Percentiles rank a stretch among this genome's conserved stretches.
phyloP scores from a whole-genome alignment of 1,284 basidiomycete species.

The Cryptococcus wingfieldii region DNA sequence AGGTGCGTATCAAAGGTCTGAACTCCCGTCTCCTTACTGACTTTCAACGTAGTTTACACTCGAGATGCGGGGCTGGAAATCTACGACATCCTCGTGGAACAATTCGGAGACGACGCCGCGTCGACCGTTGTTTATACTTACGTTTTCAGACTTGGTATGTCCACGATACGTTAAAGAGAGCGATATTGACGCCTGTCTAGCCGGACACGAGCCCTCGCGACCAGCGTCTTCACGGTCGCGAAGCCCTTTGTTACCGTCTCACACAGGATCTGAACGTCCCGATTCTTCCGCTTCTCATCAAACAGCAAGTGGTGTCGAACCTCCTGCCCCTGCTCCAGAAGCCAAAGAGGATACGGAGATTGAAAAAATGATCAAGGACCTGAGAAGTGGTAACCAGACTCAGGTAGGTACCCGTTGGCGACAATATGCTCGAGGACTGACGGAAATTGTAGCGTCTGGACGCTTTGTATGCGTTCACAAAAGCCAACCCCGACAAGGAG shows the following conservation, averaged over 20 bases:
- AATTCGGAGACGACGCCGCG: conserved; percentile 49
- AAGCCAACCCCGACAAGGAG: conserved; percentile 83
- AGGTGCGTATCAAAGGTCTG: conserved; percentile 56
- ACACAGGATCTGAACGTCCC: conserved; percentile 50
- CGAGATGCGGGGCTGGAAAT: conserved; percentile 38
- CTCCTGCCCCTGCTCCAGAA: neutral
- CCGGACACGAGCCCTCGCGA: conserved; percentile 69
- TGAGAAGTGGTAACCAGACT: conserved; percentile 20
- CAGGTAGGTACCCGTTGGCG: conserved; percentile 14
- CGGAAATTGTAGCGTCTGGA: conserved; percentile 72
- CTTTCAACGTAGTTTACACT: conserved; percentile 26
- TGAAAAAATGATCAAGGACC: conserved; percentile 21
- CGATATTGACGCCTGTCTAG: conserved; percentile 43
- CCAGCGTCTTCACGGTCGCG: conserved; percentile 63
- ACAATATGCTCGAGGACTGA: conserved; percentile 33
- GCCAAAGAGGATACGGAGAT: conserved; percentile 17
- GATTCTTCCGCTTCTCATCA: conserved; percentile 6
- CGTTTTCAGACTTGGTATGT: conserved; percentile 62
- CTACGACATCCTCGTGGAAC: conserved; percentile 40
- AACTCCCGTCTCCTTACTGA: neutral
- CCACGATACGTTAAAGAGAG: neutral
- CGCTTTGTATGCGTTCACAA: conserved; percentile 91
- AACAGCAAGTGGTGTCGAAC: neutral
- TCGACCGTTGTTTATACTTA: conserved; percentile 51
- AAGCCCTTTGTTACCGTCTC: conserved; percentile 53